These are phyloP conservation scores for Globisporangium perplexum DNA, from an alignment of 352 stramenopile species.

Conservation along the genomic window DNA sequence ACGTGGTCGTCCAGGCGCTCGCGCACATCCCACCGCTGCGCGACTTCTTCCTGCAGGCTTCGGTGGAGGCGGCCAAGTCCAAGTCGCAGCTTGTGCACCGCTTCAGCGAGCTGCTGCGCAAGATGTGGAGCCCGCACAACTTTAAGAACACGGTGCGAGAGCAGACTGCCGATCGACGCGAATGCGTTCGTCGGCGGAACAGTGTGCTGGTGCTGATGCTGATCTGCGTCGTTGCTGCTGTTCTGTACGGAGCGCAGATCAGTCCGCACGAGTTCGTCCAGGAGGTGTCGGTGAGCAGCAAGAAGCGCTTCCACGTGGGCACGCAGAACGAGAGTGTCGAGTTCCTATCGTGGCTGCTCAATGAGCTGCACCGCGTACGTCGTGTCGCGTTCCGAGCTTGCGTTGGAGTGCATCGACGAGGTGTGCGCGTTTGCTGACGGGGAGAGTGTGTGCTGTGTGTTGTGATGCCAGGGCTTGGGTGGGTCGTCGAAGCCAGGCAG, in stretches of 20 bases:
- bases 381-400: background rate
- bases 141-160: slow-evolving; percentile 94
- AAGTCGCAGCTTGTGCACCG: slow-evolving; percentile 85
- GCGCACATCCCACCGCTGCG: slow-evolving; percentile 93
- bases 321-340: slow-evolving; percentile 93
- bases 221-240: background rate
- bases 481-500: slow-evolving; percentile 81
- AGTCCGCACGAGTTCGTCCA: slow-evolving; percentile 97
- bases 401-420: no score
- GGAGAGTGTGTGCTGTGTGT: background rate
- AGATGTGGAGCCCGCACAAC: slow-evolving; percentile 97
- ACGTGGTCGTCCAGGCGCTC: slow-evolving; percentile 95
- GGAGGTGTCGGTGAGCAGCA: slow-evolving; percentile 92
- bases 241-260: slow-evolving; percentile 39
- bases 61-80: slow-evolving; percentile 40
- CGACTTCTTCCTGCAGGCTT: slow-evolving; percentile 92
- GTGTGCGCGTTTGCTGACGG: background rate
- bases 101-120: slow-evolving; percentile 96
- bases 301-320: slow-evolving; percentile 95
- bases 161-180: background rate
- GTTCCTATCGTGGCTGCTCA: slow-evolving; percentile 96
- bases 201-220: background rate
- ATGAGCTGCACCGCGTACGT: slow-evolving; percentile 89
- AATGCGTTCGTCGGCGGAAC: no score
- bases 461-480: slow-evolving; percentile 49